phyloP scores from a whole-genome alignment of 306 rosid species.

The Trifolium dubium region DNA sequence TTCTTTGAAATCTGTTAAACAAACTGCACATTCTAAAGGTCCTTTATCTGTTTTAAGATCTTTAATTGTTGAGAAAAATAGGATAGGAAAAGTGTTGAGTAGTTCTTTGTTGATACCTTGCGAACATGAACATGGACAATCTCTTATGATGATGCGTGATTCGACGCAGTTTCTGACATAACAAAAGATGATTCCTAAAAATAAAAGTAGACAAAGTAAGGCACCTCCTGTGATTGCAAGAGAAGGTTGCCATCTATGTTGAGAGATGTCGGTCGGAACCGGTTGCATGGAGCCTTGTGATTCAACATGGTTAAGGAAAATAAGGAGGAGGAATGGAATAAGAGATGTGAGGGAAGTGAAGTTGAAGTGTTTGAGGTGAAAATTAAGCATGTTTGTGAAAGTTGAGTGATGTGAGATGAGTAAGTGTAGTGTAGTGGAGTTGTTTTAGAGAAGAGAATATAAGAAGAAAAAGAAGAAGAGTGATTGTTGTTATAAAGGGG shows the following conservation, averaged over 20 bases:
- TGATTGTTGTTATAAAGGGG: slow-evolving; percentile 15
- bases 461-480: background rate
- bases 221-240: slow-evolving; percentile 47
- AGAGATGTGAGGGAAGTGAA: background rate
- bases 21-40: slow-evolving; percentile 73
- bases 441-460: slow-evolving; percentile 4
- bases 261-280: slow-evolving; percentile 37
- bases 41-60: slow-evolving; percentile 57
- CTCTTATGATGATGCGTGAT: slow-evolving; percentile 16
- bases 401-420: slow-evolving; percentile 13
- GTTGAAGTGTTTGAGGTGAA: slow-evolving; percentile 13
- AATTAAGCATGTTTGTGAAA: slow-evolving; percentile 31
- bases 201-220: slow-evolving; percentile 37
- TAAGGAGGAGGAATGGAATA: background rate
- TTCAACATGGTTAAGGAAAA: background rate
- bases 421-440: background rate
- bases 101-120: slow-evolving; percentile 57
- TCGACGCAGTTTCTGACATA: slow-evolving; percentile 41
- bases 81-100: slow-evolving; percentile 59
- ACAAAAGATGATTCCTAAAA: slow-evolving; percentile 47
- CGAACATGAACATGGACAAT: slow-evolving; percentile 35
- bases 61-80: slow-evolving; percentile 64
- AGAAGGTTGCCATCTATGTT: slow-evolving; percentile 52
- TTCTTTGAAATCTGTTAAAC: slow-evolving; percentile 67
- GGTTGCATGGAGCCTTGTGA: slow-evolving; percentile 53